These are phyloP conservation scores for Fusarium nematophilum DNA, from an alignment of 2,329 filamentous ascomycete genomes.

Conservation along the genomic window DNA sequence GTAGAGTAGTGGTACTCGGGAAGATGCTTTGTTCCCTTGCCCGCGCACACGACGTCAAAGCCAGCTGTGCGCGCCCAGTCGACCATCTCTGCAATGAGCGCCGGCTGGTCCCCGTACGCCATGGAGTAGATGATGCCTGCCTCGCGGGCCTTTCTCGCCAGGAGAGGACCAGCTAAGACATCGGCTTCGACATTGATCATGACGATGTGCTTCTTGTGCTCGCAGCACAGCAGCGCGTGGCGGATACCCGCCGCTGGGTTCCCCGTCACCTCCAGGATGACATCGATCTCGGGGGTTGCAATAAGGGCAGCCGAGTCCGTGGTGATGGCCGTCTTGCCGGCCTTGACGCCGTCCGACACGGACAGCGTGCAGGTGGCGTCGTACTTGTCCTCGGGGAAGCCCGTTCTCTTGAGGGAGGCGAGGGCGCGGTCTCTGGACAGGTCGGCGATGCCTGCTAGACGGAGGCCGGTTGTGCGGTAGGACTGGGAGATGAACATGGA, in stretches of 20 bases:
- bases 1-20: conserved; percentile 59
- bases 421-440: conserved; percentile 54
- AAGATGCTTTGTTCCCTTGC: conserved; percentile 59
- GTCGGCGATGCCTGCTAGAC: conserved; percentile 57
- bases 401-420: conserved; percentile 54
- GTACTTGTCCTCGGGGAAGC: conserved; percentile 53
- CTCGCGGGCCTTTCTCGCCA: conserved; percentile 55
- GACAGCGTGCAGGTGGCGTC: conserved; percentile 48
- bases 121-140: conserved; percentile 60
- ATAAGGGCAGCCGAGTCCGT: conserved; percentile 56
- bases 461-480: conserved; percentile 55
- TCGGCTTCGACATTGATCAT: conserved; percentile 61
- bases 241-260: conserved; percentile 56
- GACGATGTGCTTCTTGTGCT: conserved; percentile 61
- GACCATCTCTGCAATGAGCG: conserved; percentile 49
- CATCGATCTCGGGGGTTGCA: conserved; percentile 55
- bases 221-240: conserved; percentile 57
- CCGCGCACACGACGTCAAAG: conserved; percentile 57
- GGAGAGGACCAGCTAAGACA: conserved; percentile 55
- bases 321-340: conserved; percentile 55
- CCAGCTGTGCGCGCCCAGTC: conserved; percentile 53
- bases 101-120: conserved; percentile 59
- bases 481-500: conserved; percentile 61
- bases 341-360: conserved; percentile 53
- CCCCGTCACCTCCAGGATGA: conserved; percentile 57